Conservation (phyloP, 306 rosid species). For the Sophora flavescens region DNA sequence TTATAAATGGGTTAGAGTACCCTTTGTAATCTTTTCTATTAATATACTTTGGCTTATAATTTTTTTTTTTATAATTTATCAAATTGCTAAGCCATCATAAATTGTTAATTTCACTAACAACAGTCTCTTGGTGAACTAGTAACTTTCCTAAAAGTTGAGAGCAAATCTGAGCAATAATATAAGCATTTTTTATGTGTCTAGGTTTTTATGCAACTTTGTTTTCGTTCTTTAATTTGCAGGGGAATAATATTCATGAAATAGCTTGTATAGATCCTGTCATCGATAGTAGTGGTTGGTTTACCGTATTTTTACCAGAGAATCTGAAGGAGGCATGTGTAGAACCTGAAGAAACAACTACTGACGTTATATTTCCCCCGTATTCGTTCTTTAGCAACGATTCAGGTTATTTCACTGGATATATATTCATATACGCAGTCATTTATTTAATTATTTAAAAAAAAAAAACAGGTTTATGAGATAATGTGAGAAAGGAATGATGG, state of each 20-base stretch:
- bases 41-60: no score
- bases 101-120: neutral
- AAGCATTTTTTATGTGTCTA: no score
- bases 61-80: no score
- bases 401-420: neutral
- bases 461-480: no score
- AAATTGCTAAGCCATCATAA: no score
- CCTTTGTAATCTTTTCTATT: no score
- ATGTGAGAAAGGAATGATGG: no score
- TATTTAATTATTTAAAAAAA: no score
- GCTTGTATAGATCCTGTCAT: no score
- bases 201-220: neutral
- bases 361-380: no score
- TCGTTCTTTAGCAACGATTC: neutral
- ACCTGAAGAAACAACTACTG: neutral
- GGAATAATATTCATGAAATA: neutral
- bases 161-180: neutral
- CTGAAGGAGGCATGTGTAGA: neutral
- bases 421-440: no score
- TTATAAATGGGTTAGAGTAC: no score
- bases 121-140: neutral
- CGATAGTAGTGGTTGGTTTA: neutral
- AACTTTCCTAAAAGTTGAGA: neutral
- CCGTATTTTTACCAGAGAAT: neutral
- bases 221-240: neutral